phyloP scores from a whole-genome alignment of 306 rosid genomes.

The Trifolium subterraneum region DNA sequence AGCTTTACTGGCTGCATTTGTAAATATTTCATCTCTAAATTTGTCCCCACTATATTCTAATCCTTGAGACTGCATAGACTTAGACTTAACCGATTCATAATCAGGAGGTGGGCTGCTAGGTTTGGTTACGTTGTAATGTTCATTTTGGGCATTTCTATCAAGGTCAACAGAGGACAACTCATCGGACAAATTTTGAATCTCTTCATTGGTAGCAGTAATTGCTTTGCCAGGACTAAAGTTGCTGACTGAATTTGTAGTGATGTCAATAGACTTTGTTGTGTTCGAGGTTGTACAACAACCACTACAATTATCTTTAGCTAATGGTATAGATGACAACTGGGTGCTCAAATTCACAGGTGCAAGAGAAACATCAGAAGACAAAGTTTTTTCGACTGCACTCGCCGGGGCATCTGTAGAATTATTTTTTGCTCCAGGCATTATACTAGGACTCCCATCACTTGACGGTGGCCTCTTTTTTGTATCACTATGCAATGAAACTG shows the following conservation, averaged over 20 bases:
- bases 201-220: conserved; percentile 48
- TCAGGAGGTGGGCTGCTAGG: conserved; percentile 54
- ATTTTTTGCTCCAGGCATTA: conserved; percentile 42
- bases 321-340: conserved; percentile 51
- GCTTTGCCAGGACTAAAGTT: conserved; percentile 52
- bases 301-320: conserved; percentile 49
- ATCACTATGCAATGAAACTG: conserved; percentile 50
- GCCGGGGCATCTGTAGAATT: conserved; percentile 48
- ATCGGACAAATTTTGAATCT: conserved; percentile 54
- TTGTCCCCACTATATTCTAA: conserved; percentile 48
- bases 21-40: conserved; percentile 44
- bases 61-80: conserved; percentile 51
- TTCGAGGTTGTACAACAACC: conserved; percentile 41
- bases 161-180: conserved; percentile 56
- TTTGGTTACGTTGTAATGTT: conserved; percentile 46
- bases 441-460: conserved; percentile 53
- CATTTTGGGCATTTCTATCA: conserved; percentile 49
- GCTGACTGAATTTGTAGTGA: conserved; percentile 29
- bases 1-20: conserved; percentile 46
- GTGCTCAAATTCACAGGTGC: conserved; percentile 48
- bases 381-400: conserved; percentile 48
- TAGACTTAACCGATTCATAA: conserved; percentile 44
- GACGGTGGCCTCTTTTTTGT: conserved; percentile 46
- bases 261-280: conserved; percentile 40
- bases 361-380: conserved; percentile 48